Percentiles rank a stretch among this genome's conserved stretches.
These are phyloP conservation scores for Juglanconis oblonga DNA, from an alignment of 2,329 filamentous ascomycete species.

Conservation along the genomic window DNA sequence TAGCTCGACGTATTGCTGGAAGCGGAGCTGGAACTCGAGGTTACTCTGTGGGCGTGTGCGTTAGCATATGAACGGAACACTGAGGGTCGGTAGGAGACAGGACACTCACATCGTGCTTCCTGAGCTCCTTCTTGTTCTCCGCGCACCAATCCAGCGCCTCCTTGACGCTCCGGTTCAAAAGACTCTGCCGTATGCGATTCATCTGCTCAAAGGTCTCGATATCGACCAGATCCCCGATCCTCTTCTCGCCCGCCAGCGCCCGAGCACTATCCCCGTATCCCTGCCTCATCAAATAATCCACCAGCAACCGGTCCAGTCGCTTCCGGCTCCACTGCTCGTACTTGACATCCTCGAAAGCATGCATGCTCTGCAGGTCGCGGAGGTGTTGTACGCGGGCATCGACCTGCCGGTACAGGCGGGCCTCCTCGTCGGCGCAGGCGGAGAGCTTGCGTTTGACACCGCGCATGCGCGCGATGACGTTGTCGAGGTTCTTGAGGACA, in stretches of 20 bases:
- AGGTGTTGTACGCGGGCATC: slow-evolving; percentile 77
- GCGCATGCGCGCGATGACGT: slow-evolving; percentile 81
- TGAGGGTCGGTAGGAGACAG: too few relatives aligned
- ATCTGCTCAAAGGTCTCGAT: slow-evolving; percentile 83
- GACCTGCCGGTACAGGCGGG: slow-evolving; percentile 69
- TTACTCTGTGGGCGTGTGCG: slow-evolving; percentile 53
- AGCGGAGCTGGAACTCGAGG: slow-evolving; percentile 86
- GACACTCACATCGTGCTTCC: slow-evolving; percentile 71
- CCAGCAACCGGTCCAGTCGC: slow-evolving; percentile 77
- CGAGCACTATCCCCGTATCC: slow-evolving; percentile 78
- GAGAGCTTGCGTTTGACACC: slow-evolving; percentile 85
- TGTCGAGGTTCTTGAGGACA: slow-evolving; percentile 77
- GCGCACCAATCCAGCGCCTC: slow-evolving; percentile 87
- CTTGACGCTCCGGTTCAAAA: slow-evolving; percentile 67
- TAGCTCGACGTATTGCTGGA: slow-evolving; percentile 94
- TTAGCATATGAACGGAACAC: background rate
- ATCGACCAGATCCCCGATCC: slow-evolving; percentile 80
- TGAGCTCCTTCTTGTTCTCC: slow-evolving; percentile 89
- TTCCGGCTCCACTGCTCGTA: slow-evolving; percentile 88
- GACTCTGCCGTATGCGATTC: slow-evolving; percentile 70
- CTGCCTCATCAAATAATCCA: slow-evolving; percentile 86
- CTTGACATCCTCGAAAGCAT: slow-evolving; percentile 82
- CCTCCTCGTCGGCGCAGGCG: slow-evolving; percentile 74
- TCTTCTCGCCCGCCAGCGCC: slow-evolving; percentile 70
- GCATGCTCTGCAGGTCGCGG: slow-evolving; percentile 74